A percentile compares a stretch with the other conserved stretches of the same genome.
phyloP scores from a whole-genome alignment of 2,329 filamentous ascomycete genomes.

The Dactylellina sp. region DNA sequence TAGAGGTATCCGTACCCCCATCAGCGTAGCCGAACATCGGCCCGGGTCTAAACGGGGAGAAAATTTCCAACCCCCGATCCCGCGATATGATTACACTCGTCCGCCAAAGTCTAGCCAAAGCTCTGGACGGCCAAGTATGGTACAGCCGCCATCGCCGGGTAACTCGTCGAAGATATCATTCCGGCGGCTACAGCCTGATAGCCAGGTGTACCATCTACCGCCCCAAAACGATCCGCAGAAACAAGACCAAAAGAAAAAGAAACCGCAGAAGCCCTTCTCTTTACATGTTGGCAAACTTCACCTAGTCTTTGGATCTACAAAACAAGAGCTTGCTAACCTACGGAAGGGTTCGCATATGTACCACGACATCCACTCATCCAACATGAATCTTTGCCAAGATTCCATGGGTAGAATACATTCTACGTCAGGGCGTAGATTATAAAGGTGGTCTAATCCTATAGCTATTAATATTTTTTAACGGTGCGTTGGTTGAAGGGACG shows the following conservation, averaged over 20 bases:
- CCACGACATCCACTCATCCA: conserved; percentile 33
- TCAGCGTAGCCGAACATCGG: background rate
- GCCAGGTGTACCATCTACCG: conserved; percentile 2
- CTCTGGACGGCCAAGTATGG: background rate
- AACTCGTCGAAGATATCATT: conserved; percentile 4
- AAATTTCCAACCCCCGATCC: background rate
- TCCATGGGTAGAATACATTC: conserved; percentile 35
- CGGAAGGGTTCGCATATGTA: conserved; percentile 42
- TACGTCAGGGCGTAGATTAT: conserved; percentile 1
- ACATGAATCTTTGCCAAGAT: conserved; percentile 33
- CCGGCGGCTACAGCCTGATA: conserved; percentile 23
- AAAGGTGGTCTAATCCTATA: too few relatives aligned
- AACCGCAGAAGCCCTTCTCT: conserved; percentile 29
- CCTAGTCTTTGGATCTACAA: conserved; percentile 42
- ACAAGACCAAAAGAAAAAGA: conserved; percentile 29
- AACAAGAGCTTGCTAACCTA: conserved; percentile 42
- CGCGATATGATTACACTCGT: background rate
- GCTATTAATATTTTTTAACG: too few relatives aligned
- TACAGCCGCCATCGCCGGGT: background rate
- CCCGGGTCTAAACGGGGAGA: background rate
- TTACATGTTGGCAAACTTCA: conserved; percentile 47
- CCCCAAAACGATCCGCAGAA: conserved; percentile 5
- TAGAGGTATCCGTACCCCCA: background rate
- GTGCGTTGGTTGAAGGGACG: too few relatives aligned
- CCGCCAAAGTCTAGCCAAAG: conserved; percentile 3